Base-by-base conservation (phyloP, 2,329 filamentous ascomycete species). In the Pyricularia sp. region DNA sequence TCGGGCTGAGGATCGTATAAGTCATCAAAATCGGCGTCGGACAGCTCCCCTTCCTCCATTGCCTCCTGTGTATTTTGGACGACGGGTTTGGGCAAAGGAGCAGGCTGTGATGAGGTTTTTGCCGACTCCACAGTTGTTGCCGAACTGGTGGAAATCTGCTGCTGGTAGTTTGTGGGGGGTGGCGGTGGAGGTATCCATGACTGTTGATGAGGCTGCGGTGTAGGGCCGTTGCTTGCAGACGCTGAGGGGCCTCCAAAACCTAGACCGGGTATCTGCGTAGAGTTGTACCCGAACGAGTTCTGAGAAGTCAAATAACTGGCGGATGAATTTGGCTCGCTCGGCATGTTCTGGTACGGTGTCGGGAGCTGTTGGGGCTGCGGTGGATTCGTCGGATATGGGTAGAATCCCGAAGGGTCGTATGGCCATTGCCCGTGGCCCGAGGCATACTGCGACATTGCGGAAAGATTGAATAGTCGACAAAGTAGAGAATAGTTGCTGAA, bases 21-120 rank as follows among this genome's bases (percentile, higher is more conserved):
- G 72, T 88, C 84, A 66, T 88, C 85, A 66, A 85, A 82, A 73
- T 90, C 88, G 23, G 83, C 86, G 73, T 94, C 92, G 71, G 88
- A 91, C 33, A 95, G 77, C 76, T 96, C 92, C 20, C 91, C 92
- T 74, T 96, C 92, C 74, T 95, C 92, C 30, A 78, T 71, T 25
- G 73, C 73, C 9, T 74, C 72, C 30, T 69, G 58, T 9, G 50
- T n/a, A 42, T 25, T 36, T 26, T 58, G 42, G 0, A 17, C 25
- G 25, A 42, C 17, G 17, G 31, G 25, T 30, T 50, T 31, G 11
- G 65, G 20, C 26, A 30, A 14, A 28, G 26, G 3, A 28, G 28
- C n/a, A 20, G 26, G 3, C 65, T 58, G 65, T 4, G 25, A 30
- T 23, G 31, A 17, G 1, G 26, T 7, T 3, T 67, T 23, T 7